These are phyloP conservation scores for Choanephora cucurbitarum DNA, from an alignment of 371 early-diverging fungal genomes.

Conservation along the genomic window DNA sequence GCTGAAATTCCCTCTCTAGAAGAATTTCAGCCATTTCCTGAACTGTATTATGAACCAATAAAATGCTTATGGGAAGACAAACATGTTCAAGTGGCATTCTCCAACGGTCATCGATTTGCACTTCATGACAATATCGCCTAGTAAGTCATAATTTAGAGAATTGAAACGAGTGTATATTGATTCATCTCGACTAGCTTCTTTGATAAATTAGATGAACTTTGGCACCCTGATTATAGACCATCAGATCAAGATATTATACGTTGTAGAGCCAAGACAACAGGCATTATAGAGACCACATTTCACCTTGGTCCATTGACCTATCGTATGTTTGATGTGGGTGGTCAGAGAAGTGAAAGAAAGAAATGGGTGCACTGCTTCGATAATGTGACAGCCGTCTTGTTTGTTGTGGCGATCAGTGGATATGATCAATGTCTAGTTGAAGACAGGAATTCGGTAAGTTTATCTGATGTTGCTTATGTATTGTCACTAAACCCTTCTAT, in stretches of 20 bases:
- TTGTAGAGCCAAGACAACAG: slow-evolving; percentile 84
- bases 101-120: slow-evolving; percentile 73
- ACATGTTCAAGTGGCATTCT: slow-evolving; percentile 71
- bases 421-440: slow-evolving; percentile 94
- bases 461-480: neutral
- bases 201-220: neutral
- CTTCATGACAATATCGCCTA: slow-evolving; percentile 81
- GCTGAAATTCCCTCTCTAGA: slow-evolving; percentile 41
- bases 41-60: slow-evolving; percentile 73
- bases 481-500: neutral
- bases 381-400: slow-evolving; percentile 92
- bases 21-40: slow-evolving; percentile 65
- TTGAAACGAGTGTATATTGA: no score
- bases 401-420: slow-evolving; percentile 91
- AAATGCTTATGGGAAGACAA: slow-evolving; percentile 74
- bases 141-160: slow-evolving; percentile 45
- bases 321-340: slow-evolving; percentile 94
- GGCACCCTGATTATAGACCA: slow-evolving; percentile 73
- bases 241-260: slow-evolving; percentile 87
- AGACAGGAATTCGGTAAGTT: slow-evolving; percentile 47
- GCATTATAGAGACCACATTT: slow-evolving; percentile 88
- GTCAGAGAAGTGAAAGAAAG: slow-evolving; percentile 90
- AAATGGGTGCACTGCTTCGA: slow-evolving; percentile 97
- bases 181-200: no score
- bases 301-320: slow-evolving; percentile 76